These are phyloP conservation scores for Trichoderma guizhouense DNA, from an alignment of 2,329 filamentous ascomycete species.

Conservation along the genomic window DNA sequence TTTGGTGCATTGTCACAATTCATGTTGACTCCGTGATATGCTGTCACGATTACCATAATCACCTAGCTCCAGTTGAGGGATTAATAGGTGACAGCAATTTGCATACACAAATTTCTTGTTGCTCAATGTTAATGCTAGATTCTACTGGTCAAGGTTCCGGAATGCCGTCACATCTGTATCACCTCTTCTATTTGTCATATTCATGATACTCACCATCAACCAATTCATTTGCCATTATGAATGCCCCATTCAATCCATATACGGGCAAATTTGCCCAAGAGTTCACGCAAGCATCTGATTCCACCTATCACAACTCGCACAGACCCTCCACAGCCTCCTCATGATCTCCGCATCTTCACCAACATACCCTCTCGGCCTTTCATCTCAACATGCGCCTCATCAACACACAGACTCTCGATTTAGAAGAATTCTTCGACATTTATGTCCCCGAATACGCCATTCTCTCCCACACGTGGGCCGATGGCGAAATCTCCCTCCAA, in stretches of 20 bases:
- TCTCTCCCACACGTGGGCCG: not conserved
- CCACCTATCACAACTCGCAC: not conserved
- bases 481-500: not conserved
- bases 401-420: not conserved
- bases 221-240: not conserved
- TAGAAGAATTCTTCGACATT: not conserved
- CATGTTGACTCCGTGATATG: too few species aligned
- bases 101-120: not conserved
- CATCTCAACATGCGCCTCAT: slow-evolving; percentile 2
- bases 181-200: not conserved
- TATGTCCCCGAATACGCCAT: not conserved
- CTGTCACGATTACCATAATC: too few species aligned
- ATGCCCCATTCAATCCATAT: not conserved
- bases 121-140: not conserved
- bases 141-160: not conserved
- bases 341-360: not conserved
- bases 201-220: not conserved
- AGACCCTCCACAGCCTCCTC: not conserved
- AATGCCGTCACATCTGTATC: not conserved
- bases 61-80: not conserved
- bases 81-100: not conserved
- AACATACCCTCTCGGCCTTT: not conserved
- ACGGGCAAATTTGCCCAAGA: not conserved
- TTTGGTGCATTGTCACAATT: not conserved
- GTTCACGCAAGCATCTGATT: not conserved